Percentiles rank a stretch among this genome's conserved stretches.
These are phyloP conservation scores for Mycena citricolor DNA, from an alignment of 1,284 basidiomycete species.

Conservation along the genomic window DNA sequence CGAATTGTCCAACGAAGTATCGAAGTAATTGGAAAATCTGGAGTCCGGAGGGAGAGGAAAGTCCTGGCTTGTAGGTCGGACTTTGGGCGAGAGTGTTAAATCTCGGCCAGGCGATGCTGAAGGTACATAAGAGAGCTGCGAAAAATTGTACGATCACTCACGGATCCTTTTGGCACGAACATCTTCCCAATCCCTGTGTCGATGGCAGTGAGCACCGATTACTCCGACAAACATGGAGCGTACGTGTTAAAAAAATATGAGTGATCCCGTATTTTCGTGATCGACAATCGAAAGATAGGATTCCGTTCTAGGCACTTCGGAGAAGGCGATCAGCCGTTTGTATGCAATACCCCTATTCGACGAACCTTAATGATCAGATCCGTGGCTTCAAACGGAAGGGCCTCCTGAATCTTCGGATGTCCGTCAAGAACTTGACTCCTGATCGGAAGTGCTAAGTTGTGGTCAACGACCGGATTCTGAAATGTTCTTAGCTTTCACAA, in stretches of 20 bases:
- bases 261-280: conserved; percentile 42
- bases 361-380: conserved; percentile 43
- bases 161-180: conserved; percentile 29
- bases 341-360: not conserved
- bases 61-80: conserved; percentile 20
- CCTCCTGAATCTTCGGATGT: conserved; percentile 22
- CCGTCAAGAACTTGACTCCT: conserved; percentile 12
- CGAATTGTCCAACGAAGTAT: conserved; percentile 15
- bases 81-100: conserved; percentile 12
- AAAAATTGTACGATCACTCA: conserved; percentile 11
- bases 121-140: conserved; percentile 8
- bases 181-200: conserved; percentile 42
- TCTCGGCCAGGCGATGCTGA: conserved; percentile 9
- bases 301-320: conserved; percentile 61
- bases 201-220: conserved; percentile 2
- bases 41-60: conserved; percentile 19
- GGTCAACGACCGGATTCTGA: conserved; percentile 39
- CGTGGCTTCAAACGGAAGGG: conserved; percentile 34
- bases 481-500: conserved; percentile 1
- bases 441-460: conserved; percentile 28
- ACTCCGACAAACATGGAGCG: conserved; percentile 23
- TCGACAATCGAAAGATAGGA: conserved; percentile 42
- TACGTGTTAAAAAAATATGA: conserved; percentile 47
- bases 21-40: conserved; percentile 13
- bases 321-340: conserved; percentile 4